Evolutionary conservation across 192 early-diverging fungal genomes (phyloP).

Genomic region (Rhizophagus prolifer): DNA sequence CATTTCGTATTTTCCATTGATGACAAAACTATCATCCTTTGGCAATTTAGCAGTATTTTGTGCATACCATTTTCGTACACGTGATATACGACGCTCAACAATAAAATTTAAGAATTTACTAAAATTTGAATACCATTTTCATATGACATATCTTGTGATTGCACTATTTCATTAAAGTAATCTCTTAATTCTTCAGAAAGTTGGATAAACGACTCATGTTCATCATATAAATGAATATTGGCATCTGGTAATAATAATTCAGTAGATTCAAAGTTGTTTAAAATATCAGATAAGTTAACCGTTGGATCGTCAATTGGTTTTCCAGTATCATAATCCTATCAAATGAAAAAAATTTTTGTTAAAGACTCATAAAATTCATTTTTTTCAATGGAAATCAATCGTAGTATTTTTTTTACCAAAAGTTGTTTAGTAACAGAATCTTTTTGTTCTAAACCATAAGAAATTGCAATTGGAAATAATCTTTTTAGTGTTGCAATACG

Average conservation of each 20-base stretch:
- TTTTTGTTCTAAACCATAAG: constrained; percentile 16
- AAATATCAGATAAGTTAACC: neutral
- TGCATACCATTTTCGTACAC: constrained; percentile 25
- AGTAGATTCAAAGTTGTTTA: neutral
- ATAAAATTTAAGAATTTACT: constrained; percentile 24
- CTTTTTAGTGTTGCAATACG: constrained; percentile 8
- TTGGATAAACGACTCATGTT: neutral
- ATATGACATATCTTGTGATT: neutral
- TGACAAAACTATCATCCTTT: constrained; percentile 17
- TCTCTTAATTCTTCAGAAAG: constrained; percentile 20
- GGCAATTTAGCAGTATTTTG: constrained; percentile 23
- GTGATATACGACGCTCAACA: constrained; percentile 10
- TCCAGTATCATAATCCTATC: constrained; percentile 5
- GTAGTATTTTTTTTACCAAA: constrained; percentile 6
- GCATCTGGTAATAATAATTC: neutral
- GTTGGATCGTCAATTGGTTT: neutral
- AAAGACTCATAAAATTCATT: no score
- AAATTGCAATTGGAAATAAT: neutral
- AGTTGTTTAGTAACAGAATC: constrained; percentile 8
- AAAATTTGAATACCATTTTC: constrained; percentile 11
- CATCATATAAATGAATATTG: neutral
- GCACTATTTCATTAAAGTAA: constrained; percentile 25
- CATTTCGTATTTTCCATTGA: constrained; percentile 1
- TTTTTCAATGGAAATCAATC: no score
- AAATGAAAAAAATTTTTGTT: no score